Evolutionary conservation across 495 filamentous ascomycete genomes (phyloP), one percentile per base, ranked within the genome.

Genomic region (Geoglossum glabrum): DNA sequence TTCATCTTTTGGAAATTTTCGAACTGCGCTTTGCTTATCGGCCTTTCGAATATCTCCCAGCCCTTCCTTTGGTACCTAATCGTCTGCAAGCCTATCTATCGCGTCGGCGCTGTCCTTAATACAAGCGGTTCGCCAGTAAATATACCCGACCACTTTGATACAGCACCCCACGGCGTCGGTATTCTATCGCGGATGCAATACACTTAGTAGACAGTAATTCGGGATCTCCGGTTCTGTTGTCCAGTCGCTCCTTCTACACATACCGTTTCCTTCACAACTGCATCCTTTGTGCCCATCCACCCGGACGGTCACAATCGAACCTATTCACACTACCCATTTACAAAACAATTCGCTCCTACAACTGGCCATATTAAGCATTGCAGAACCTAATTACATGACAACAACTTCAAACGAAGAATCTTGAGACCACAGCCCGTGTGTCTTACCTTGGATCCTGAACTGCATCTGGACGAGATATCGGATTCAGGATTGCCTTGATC

Each of bases 121-220:
- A 52, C 26, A 52, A 28, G 23, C 23, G 19, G 49, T 31, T n/a
- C 25, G 17, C 15, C 28, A 21, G 4, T 62, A 64, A 58, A 58
- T 40, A 58, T 56, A 54, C 55, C 61, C 61, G 9, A 25, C 54
- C 33, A 27, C 54, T 46, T 58, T 46, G 34, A 45, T 17, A 7
- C 56, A 45, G 34, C 40, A n/a, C 17, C 21, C 36, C 36, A 45
- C 56, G 43, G 31, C 25, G 5, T 45, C 19, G 34, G 54, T 47
- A 40, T 23, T 58, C 45, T 23, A 52, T 52, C 28, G 49, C 49
- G 49, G 49, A 40, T 49, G 19, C 36, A 55, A 49, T 49, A 62
- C 45, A 61, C 47, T 61, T 71, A 71, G 65, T 68, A 69, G 68
- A 71, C 67, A 63, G 69, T 58, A 50, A 60, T 59, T 52, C 61